Evolutionary conservation across 768 basidiomycete genomes (phyloP).

Genomic region (Tricholoma bakamatsutake): DNA sequence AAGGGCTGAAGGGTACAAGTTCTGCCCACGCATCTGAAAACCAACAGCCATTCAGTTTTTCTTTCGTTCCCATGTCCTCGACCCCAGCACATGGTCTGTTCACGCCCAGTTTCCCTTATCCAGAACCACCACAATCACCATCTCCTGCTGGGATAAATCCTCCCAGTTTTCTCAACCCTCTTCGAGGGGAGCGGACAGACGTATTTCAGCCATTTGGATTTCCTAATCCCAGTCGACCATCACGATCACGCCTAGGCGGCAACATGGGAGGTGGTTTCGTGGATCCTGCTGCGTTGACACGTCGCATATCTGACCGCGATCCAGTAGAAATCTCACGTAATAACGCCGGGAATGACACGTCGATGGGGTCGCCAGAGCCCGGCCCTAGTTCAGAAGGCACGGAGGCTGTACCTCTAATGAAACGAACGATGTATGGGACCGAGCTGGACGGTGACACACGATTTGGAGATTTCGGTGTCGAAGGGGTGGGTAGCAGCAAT

Average conservation of each 20-base stretch:
- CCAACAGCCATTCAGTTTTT: conserved; percentile 47
- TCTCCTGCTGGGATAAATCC: conserved; percentile 37
- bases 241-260: conserved; percentile 32
- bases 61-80: conserved; percentile 45
- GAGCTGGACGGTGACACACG: conserved; percentile 78
- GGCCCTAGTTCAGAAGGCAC: conserved; percentile 16
- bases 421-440: conserved; percentile 79
- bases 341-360: conserved; percentile 39
- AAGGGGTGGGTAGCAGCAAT: conserved; percentile 64
- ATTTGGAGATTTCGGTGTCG: conserved; percentile 80
- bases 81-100: conserved; percentile 43
- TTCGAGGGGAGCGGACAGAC: conserved; percentile 32
- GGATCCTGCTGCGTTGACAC: conserved; percentile 35
- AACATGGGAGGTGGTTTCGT: conserved; percentile 28
- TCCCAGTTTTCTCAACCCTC: conserved; percentile 18
- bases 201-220: conserved; percentile 42
- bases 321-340: conserved; percentile 32
- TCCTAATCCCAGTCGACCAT: conserved; percentile 34
- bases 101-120: conserved; percentile 43
- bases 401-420: conserved; percentile 32
- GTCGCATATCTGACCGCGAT: conserved; percentile 19
- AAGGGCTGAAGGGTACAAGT: conserved; percentile 29
- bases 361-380: conserved; percentile 33
- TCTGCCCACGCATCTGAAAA: conserved; percentile 49
- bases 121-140: conserved; percentile 54